These are phyloP conservation scores for Porogramme epimiltina DNA, from an alignment of 1,284 basidiomycete species.

Conservation along the genomic window DNA sequence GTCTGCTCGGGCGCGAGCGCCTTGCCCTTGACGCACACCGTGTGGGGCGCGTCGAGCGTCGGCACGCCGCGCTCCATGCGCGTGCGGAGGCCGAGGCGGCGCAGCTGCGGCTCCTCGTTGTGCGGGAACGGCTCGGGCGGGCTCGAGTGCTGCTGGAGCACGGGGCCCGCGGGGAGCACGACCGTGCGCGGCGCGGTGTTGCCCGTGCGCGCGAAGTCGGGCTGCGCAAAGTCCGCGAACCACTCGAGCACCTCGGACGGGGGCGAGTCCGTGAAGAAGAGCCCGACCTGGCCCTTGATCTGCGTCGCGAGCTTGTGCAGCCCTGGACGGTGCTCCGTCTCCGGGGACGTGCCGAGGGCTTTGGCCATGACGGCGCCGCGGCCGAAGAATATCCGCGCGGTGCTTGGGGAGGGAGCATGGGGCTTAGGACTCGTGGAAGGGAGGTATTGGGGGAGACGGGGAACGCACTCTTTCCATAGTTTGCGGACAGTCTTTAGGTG, in stretches of 20 bases:
- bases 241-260: slow-evolving; percentile 91
- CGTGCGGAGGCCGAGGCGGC: slow-evolving; percentile 89
- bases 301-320: slow-evolving; percentile 83
- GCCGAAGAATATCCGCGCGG: slow-evolving; percentile 92
- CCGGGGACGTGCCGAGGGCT: slow-evolving; percentile 87
- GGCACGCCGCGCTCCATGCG: slow-evolving; percentile 88
- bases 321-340: slow-evolving; percentile 85
- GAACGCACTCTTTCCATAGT: slow-evolving; percentile 88
- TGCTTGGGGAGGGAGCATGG: slow-evolving; percentile 42
- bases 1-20: slow-evolving; percentile 83
- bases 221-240: slow-evolving; percentile 90
- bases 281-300: slow-evolving; percentile 91
- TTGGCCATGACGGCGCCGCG: slow-evolving; percentile 94
- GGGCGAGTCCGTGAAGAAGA: slow-evolving; percentile 89
- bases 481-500: slow-evolving; percentile 93
- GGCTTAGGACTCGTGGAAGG: not conserved
- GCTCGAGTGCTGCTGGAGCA: slow-evolving; percentile 73
- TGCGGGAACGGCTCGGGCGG: slow-evolving; percentile 90
- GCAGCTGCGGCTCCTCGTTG: slow-evolving; percentile 94
- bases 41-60: slow-evolving; percentile 79
- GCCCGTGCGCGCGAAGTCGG: slow-evolving; percentile 92
- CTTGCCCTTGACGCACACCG: slow-evolving; percentile 85
- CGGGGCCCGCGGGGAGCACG: slow-evolving; percentile 73
- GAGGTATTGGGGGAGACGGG: slow-evolving; percentile 3
- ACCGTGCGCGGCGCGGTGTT: slow-evolving; percentile 80